A percentile compares a stretch with the other conserved stretches of the same genome.
Conservation (phyloP, 2,329 filamentous ascomycete species). For the Xylariaceae sp. region DNA sequence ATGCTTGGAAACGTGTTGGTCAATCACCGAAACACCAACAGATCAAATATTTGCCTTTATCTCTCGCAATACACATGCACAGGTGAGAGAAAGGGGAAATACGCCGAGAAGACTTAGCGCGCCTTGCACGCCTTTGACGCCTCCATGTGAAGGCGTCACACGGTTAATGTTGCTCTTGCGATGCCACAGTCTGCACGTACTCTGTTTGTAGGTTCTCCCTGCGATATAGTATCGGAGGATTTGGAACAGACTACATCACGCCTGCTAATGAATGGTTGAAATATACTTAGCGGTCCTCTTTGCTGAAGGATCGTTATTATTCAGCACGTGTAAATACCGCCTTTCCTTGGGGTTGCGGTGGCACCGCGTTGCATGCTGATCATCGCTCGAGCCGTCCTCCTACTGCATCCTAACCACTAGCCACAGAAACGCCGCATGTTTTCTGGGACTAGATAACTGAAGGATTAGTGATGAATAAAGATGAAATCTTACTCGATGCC, state of each 20-base stretch:
- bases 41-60: too few relatives aligned
- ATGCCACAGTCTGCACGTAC: too few relatives aligned
- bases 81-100: not conserved
- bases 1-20: not conserved
- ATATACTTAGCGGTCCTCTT: too few relatives aligned
- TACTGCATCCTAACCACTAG: conserved; percentile 12
- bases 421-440: conserved; percentile 18
- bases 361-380: conserved; percentile 10
- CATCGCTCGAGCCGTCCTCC: not conserved
- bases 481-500: not conserved
- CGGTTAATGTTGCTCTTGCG: not conserved
- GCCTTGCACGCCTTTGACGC: not conserved
- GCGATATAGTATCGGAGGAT: conserved; percentile 10
- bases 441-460: not conserved
- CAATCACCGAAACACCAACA: not conserved
- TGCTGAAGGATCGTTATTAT: conserved; percentile 13
- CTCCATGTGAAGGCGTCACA: not conserved
- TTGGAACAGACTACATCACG: too few relatives aligned
- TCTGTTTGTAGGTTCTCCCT: too few relatives aligned
- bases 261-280: too few relatives aligned
- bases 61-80: not conserved
- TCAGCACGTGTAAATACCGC: not conserved
- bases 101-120: not conserved
- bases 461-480: conserved; percentile 12
- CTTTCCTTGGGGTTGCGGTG: conserved; percentile 2